A percentile compares a stretch with the other conserved stretches of the same genome.
Conservation (phyloP, 164 flowering plant genomes). For the Macadamia tetraphylla region DNA sequence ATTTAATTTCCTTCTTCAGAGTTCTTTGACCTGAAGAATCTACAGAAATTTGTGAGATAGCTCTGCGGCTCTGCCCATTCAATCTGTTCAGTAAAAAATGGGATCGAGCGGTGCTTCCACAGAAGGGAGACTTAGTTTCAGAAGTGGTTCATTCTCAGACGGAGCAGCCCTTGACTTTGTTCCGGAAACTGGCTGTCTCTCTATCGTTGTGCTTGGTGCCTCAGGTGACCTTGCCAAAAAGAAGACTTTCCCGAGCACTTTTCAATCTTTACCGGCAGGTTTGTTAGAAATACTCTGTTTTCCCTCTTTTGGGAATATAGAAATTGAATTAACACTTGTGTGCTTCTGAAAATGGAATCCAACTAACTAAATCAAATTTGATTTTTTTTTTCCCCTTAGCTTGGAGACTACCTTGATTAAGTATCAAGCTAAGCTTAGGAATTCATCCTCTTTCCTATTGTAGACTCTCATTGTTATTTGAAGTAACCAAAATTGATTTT, state of each 20-base stretch:
- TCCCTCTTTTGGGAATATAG: background rate
- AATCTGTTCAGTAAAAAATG: slow-evolving; percentile 13
- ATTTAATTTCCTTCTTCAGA: too few relatives aligned
- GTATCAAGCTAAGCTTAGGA: background rate
- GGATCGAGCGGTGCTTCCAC: slow-evolving; percentile 38
- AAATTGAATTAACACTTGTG: background rate
- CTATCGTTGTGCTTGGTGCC: slow-evolving; percentile 92
- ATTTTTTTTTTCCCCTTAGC: background rate
- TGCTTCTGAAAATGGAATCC: background rate
- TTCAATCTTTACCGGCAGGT: slow-evolving; percentile 90
- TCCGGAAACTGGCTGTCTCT: slow-evolving; percentile 73
- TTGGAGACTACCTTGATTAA: background rate
- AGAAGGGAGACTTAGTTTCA: slow-evolving; percentile 37
- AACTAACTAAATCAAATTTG: background rate
- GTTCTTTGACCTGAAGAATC: too few relatives aligned
- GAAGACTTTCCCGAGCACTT: slow-evolving; percentile 97
- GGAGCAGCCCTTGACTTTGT: slow-evolving; percentile 32
- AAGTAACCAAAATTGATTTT: too few relatives aligned
- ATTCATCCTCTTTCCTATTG: background rate
- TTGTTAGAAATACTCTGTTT: background rate
- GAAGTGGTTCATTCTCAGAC: slow-evolving; percentile 37
- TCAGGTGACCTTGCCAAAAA: slow-evolving; percentile 99
- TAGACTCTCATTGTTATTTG: too few relatives aligned
- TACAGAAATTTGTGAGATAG: background rate
- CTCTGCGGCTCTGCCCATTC: background rate